Percentiles rank a stretch among this genome's conserved stretches.
Evolutionary conservation across 2,329 filamentous ascomycete genomes (phyloP).

Genomic region (Trichoderma aggressivum): DNA sequence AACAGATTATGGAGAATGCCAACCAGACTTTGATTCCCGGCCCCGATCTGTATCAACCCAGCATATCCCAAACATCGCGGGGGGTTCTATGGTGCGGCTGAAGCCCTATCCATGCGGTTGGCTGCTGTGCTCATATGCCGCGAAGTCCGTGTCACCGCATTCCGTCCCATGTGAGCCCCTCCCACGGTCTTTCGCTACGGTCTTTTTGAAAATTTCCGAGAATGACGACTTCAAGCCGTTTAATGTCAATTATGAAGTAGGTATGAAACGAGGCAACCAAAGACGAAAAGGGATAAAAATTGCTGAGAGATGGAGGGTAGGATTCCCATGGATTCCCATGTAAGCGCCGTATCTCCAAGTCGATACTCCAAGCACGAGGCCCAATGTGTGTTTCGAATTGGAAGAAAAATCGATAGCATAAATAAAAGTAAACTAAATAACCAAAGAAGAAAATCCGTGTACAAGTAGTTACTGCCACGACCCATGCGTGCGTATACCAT

Average conservation of each 20-base stretch:
- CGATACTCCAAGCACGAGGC: background rate
- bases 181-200: background rate
- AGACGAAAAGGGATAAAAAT: background rate
- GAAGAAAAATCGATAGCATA: background rate
- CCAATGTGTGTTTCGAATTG: background rate
- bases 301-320: background rate
- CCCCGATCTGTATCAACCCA: background rate
- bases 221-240: background rate
- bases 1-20: background rate
- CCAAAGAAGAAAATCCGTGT: background rate
- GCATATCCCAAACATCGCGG: background rate
- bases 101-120: background rate
- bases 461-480: background rate
- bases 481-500: background rate
- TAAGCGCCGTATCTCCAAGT: background rate
- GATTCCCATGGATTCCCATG: background rate
- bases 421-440: background rate
- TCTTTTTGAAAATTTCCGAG: background rate
- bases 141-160: background rate
- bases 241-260: background rate
- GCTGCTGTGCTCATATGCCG: background rate
- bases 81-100: background rate
- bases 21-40: background rate
- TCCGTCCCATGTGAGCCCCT: background rate
- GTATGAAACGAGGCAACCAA: background rate